These are phyloP conservation scores for Colletotrichum filicis DNA, from an alignment of 2,329 filamentous ascomycete species.

Conservation along the genomic window DNA sequence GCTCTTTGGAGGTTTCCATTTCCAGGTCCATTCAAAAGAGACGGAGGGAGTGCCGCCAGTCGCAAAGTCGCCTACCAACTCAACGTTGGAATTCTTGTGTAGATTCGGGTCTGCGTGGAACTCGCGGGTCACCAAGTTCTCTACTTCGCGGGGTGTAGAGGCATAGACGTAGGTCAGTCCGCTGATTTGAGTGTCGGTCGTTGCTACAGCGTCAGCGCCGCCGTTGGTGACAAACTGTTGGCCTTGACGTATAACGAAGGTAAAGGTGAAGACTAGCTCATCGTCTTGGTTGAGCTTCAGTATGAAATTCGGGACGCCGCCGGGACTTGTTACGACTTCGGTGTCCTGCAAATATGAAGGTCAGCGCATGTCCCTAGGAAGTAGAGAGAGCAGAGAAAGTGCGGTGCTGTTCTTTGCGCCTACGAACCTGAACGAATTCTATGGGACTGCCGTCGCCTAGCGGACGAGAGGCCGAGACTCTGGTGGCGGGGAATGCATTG, in stretches of 20 bases:
- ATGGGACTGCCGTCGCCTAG: constrained; percentile 79
- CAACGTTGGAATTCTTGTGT: constrained; percentile 96
- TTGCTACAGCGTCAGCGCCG: constrained; percentile 47
- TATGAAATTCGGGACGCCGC: constrained; percentile 76
- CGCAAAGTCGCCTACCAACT: constrained; percentile 90
- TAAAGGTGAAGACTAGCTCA: constrained; percentile 92
- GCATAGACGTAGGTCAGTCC: constrained; percentile 94
- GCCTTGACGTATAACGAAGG: constrained; percentile 78
- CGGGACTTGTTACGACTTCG: constrained; percentile 62
- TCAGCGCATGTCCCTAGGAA: constrained; percentile 14
- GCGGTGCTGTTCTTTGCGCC: constrained; percentile 35
- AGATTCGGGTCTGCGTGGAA: constrained; percentile 97
- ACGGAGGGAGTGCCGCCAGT: constrained; percentile 87
- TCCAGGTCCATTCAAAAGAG: constrained; percentile 96
- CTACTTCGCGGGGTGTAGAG: constrained; percentile 85
- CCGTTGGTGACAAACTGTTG: constrained; percentile 53
- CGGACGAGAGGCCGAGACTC: constrained; percentile 78
- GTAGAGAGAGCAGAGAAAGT: neutral
- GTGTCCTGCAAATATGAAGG: constrained; percentile 71
- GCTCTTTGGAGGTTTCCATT: constrained; percentile 89
- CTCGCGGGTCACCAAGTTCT: constrained; percentile 92
- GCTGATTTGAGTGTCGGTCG: constrained; percentile 80
- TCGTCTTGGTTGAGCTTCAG: constrained; percentile 91
- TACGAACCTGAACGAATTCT: constrained; percentile 89
- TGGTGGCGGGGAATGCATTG: constrained; percentile 87